Evolutionary conservation across 2,329 filamentous ascomycete species (phyloP).

Genomic region (Paraphoma sp.): DNA sequence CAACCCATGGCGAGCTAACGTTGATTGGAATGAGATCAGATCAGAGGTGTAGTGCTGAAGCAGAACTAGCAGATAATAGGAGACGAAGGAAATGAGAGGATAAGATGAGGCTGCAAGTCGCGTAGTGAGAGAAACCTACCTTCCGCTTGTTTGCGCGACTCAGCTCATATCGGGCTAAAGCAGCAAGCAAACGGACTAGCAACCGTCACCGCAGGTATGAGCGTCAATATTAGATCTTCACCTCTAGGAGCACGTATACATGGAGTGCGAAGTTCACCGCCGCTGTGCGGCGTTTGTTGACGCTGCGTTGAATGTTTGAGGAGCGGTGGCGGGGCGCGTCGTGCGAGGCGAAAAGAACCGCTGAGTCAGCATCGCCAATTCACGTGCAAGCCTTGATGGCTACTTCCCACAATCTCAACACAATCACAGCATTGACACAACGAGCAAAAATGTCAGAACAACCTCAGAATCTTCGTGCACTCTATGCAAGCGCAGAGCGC

Average conservation of each 20-base stretch:
- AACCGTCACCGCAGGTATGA: constrained; percentile 2
- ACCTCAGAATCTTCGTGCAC: constrained; percentile 60
- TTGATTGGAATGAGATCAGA: background rate
- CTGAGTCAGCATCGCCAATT: constrained; percentile 32
- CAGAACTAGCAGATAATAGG: background rate
- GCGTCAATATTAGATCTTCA: background rate
- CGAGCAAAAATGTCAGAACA: constrained; percentile 48
- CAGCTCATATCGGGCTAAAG: constrained; percentile 2
- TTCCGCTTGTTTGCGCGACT: constrained; percentile 14
- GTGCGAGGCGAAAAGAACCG: constrained; percentile 6
- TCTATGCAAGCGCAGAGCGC: constrained; percentile 63
- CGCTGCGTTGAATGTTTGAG: background rate
- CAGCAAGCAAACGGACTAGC: constrained; percentile 23
- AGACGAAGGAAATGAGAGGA: background rate
- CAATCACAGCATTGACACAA: constrained; percentile 6
- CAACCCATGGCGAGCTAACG: constrained; percentile 19
- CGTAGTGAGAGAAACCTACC: constrained; percentile 10
- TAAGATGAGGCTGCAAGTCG: background rate
- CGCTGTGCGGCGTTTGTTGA: background rate
- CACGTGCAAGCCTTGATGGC: constrained; percentile 24
- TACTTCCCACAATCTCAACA: constrained; percentile 1
- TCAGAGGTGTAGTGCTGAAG: background rate
- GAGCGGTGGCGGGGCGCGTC: constrained; percentile 23
- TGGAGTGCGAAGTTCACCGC: too few relatives aligned
- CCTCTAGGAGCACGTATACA: background rate